Evolutionary conservation across 345 rosid species (phyloP).

Genomic region (Alliaria petiolata): DNA sequence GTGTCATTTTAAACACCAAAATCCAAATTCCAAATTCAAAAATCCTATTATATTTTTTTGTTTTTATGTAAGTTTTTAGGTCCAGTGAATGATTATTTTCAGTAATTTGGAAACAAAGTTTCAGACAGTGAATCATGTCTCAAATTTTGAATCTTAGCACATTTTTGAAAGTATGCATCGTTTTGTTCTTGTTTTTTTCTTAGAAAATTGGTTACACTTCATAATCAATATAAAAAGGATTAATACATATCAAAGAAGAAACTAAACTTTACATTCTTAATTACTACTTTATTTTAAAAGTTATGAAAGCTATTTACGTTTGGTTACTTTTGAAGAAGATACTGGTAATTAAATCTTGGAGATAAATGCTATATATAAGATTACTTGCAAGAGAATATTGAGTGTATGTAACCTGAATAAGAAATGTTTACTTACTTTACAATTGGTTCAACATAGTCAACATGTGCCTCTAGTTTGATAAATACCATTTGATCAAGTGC

Average conservation of each 20-base stretch:
- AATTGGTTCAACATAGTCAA: neutral
- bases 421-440: neutral
- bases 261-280: neutral
- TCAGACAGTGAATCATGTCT: slow-evolving; percentile 18
- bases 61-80: neutral
- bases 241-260: slow-evolving; percentile 2
- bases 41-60: neutral
- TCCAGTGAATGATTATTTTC: slow-evolving; percentile 11
- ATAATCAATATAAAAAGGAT: neutral
- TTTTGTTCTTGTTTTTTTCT: slow-evolving; percentile 6
- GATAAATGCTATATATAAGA: neutral
- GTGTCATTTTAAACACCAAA: neutral
- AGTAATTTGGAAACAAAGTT: slow-evolving; percentile 2
- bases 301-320: neutral
- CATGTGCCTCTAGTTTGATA: neutral
- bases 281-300: neutral
- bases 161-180: slow-evolving; percentile 8
- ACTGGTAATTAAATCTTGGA: neutral
- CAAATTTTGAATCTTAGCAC: neutral
- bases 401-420: neutral
- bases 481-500: too few relatives aligned
- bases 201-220: neutral
- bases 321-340: slow-evolving; percentile 5
- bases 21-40: neutral
- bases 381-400: too few relatives aligned